phyloP scores from a whole-genome alignment of 1,284 basidiomycete genomes.

The Omphalotus olearius region DNA sequence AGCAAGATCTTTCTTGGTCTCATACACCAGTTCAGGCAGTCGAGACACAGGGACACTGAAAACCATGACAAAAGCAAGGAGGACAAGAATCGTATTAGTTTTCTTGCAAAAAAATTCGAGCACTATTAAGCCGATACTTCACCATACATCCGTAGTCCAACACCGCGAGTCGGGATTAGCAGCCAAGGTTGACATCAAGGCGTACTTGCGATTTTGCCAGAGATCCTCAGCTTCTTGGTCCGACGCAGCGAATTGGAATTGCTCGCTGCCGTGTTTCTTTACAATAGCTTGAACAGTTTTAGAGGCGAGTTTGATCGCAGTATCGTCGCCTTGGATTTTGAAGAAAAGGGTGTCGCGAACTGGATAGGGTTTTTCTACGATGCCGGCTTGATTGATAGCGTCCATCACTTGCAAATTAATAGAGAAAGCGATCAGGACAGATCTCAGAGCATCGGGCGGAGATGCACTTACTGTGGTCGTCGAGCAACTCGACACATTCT shows the following conservation, averaged over 20 bases:
- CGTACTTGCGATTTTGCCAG: slow-evolving; percentile 88
- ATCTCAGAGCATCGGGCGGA: background rate
- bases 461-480: slow-evolving; percentile 53
- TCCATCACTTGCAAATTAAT: slow-evolving; percentile 55
- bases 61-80: slow-evolving; percentile 18
- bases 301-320: slow-evolving; percentile 61
- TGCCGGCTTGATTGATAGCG: slow-evolving; percentile 68
- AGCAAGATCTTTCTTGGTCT: slow-evolving; percentile 76
- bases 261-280: slow-evolving; percentile 61
- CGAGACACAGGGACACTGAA: slow-evolving; percentile 77
- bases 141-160: slow-evolving; percentile 91
- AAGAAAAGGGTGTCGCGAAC: slow-evolving; percentile 83
- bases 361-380: slow-evolving; percentile 58
- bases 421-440: background rate
- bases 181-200: slow-evolving; percentile 70
- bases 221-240: slow-evolving; percentile 76
- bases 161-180: slow-evolving; percentile 60
- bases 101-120: too few relatives aligned
- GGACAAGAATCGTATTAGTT: too few relatives aligned
- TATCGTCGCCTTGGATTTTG: slow-evolving; percentile 78
- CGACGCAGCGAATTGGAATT: slow-evolving; percentile 74
- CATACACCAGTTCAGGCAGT: slow-evolving; percentile 61
- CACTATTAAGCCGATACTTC: too few relatives aligned
- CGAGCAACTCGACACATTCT: slow-evolving; percentile 84
- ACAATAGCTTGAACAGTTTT: slow-evolving; percentile 57